phyloP scores from a whole-genome alignment of 208 protist genomes.

The Leishmania lainsoni region DNA sequence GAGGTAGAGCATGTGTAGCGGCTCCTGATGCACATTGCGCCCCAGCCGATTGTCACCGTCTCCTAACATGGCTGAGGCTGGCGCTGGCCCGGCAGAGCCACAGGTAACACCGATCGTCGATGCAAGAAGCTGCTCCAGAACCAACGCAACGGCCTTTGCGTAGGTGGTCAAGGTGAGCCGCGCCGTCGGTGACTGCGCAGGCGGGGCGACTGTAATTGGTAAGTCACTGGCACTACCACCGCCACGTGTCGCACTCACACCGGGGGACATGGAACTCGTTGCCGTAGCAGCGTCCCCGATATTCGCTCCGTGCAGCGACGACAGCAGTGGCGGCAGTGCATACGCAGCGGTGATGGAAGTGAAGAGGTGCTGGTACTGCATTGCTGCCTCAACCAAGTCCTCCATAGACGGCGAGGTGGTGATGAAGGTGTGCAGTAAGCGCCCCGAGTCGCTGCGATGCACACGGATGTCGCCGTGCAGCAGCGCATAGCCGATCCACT shows the following conservation, averaged over 20 bases:
- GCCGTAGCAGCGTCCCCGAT: not conserved
- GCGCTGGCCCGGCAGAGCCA: not conserved
- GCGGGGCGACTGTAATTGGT: not conserved
- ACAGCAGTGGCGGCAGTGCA: conserved; percentile 1
- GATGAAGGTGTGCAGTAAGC: conserved; percentile 74
- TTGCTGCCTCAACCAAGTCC: conserved; percentile 61
- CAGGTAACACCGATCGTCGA: not conserved
- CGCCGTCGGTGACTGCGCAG: conserved; percentile 4
- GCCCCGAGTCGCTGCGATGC: conserved; percentile 72
- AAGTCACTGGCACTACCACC: not conserved
- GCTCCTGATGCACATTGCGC: conserved; percentile 53
- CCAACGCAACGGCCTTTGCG: conserved; percentile 50
- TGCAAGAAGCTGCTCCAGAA: conserved; percentile 59
- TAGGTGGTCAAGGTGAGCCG: conserved; percentile 17
- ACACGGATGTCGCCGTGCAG: conserved; percentile 71
- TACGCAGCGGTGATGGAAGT: not conserved
- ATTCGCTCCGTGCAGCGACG: not conserved
- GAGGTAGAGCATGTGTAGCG: conserved; percentile 58
- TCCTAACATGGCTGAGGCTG: not conserved
- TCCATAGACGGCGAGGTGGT: conserved; percentile 61
- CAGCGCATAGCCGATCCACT: conserved; percentile 75
- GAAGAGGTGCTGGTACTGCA: conserved; percentile 62
- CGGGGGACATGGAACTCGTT: not conserved
- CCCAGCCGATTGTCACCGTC: conserved; percentile 10
- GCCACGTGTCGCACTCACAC: not conserved